phyloP scores from a whole-genome alignment of 176 grass and related monocot genomes.

The Bothriochloa decipiens region DNA sequence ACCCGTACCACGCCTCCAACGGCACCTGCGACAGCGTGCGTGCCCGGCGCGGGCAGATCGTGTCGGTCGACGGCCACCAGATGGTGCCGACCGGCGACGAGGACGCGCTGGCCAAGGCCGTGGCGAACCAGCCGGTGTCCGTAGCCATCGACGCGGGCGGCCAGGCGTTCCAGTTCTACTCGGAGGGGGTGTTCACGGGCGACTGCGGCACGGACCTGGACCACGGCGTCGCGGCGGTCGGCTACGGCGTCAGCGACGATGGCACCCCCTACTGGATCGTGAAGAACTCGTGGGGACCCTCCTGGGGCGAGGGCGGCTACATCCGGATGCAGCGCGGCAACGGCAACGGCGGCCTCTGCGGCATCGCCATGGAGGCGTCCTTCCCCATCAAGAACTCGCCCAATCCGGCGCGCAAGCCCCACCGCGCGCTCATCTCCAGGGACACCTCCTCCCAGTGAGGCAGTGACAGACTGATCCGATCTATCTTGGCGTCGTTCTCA shows the following conservation, averaged over 20 bases:
- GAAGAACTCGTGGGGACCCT: conserved; percentile 75
- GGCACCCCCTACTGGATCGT: conserved; percentile 72
- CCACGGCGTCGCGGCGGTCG: conserved; percentile 80
- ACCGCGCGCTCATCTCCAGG: conserved; percentile 35
- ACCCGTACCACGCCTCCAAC: conserved; percentile 66
- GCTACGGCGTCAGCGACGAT: conserved; percentile 56
- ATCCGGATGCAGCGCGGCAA: conserved; percentile 67
- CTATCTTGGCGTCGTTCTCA: neutral
- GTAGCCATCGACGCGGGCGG: conserved; percentile 70
- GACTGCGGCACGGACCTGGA: conserved; percentile 69
- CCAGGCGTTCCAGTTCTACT: conserved; percentile 75
- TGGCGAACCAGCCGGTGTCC: conserved; percentile 75
- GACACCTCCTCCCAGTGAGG: conserved; percentile 5
- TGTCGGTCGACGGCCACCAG: conserved; percentile 72
- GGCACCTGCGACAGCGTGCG: conserved; percentile 58
- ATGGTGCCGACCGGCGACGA: conserved; percentile 60
- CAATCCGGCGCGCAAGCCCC: conserved; percentile 40
- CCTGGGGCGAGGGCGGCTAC: conserved; percentile 72
- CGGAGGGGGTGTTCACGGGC: conserved; percentile 78
- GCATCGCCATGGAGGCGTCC: conserved; percentile 87
- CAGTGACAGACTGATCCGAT: neutral
- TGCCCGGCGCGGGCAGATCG: conserved; percentile 27
- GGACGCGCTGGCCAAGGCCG: conserved; percentile 59
- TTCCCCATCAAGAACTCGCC: conserved; percentile 70
- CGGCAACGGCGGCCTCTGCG: conserved; percentile 63